phyloP scores from a whole-genome alignment of 441 rosid species.

The Croton laevigatus region DNA sequence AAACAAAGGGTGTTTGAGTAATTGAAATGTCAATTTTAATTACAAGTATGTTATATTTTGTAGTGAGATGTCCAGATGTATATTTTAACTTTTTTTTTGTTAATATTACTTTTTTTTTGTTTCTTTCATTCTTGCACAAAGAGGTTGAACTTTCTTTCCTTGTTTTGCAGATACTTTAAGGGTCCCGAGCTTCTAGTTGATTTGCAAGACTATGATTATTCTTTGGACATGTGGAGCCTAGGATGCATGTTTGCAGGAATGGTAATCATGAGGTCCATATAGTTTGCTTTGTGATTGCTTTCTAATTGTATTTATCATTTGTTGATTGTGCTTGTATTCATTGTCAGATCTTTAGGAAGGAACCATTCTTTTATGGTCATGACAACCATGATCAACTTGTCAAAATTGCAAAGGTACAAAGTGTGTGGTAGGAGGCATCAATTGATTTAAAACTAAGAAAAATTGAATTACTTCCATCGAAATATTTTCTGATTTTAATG shows the following conservation, averaged over 20 bases:
- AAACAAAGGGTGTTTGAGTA: background rate
- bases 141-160: constrained; percentile 18
- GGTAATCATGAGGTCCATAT: constrained; percentile 45
- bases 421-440: background rate
- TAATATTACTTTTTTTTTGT: constrained; percentile 7
- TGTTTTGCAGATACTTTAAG: constrained; percentile 68
- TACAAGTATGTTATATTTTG: background rate
- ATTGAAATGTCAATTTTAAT: background rate
- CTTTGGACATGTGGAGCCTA: constrained; percentile 98
- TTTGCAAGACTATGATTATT: constrained; percentile 93
- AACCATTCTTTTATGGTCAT: constrained; percentile 95
- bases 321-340: constrained; percentile 16
- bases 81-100: background rate
- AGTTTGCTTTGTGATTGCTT: background rate
- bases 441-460: background rate
- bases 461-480: background rate
- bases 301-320: constrained; percentile 2
- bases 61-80: background rate
- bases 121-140: constrained; percentile 6
- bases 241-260: constrained; percentile 99
- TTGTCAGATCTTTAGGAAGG: constrained; percentile 81
- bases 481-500: constrained; percentile 14
- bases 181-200: constrained; percentile 97
- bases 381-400: constrained; percentile 98
- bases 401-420: constrained; percentile 84